A percentile compares a stretch with the other conserved stretches of the same genome.
Evolutionary conservation across 2,329 filamentous ascomycete species (phyloP).

Genomic region (Teratosphaeria nubilosa): DNA sequence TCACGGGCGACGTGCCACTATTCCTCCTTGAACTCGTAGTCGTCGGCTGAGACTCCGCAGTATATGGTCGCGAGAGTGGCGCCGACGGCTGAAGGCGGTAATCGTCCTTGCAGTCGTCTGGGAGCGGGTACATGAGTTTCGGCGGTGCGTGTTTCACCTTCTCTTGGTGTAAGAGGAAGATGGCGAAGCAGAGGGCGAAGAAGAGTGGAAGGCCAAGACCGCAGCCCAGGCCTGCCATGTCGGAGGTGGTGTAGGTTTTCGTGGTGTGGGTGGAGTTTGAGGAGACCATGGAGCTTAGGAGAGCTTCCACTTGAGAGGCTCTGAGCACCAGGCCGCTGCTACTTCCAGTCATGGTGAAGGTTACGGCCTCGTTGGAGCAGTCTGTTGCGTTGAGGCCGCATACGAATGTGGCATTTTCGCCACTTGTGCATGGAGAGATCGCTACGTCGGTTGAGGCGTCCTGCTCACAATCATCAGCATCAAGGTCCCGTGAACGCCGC

Average conservation of each 20-base stretch:
- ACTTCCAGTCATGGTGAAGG: conserved; percentile 16
- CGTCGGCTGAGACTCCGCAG: background rate
- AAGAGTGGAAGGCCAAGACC: conserved; percentile 21
- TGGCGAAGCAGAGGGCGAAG: conserved; percentile 13
- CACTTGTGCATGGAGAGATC: conserved; percentile 17
- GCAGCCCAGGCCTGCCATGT: conserved; percentile 21
- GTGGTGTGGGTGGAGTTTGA: background rate
- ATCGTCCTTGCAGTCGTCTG: conserved; percentile 16
- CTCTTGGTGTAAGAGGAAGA: conserved; percentile 14
- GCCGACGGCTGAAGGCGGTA: conserved; percentile 12
- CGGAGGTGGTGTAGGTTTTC: conserved; percentile 11
- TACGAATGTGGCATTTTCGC: conserved; percentile 16
- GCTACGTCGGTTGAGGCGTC: conserved; percentile 7
- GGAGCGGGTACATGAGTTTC: conserved; percentile 24
- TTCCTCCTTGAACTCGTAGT: background rate
- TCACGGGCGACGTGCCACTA: background rate
- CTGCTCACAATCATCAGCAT: background rate
- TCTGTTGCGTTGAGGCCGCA: conserved; percentile 19
- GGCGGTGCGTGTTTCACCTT: conserved; percentile 11
- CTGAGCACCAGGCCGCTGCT: conserved; percentile 18
- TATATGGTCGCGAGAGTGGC: background rate
- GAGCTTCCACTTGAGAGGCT: conserved; percentile 17
- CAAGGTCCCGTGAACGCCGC: conserved; percentile 7
- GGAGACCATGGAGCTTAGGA: conserved; percentile 11
- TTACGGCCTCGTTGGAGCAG: conserved; percentile 15